These are phyloP conservation scores for Xerocomus alliaceus DNA, from an alignment of 1,284 basidiomycete species.

Conservation along the genomic window DNA sequence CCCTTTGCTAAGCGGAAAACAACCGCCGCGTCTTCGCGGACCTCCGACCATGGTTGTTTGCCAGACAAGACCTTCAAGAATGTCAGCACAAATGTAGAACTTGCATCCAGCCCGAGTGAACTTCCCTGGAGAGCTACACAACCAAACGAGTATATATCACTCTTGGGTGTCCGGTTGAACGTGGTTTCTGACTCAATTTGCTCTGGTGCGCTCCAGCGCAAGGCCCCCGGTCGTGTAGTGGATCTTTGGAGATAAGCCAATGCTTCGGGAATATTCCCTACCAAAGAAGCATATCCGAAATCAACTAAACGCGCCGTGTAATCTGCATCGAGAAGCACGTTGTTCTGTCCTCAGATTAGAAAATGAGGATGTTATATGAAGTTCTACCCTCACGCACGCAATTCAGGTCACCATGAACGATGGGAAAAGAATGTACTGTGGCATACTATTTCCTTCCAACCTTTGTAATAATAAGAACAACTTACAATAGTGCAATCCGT, in stretches of 20 bases:
- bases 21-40: background rate
- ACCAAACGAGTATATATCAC: constrained; percentile 19
- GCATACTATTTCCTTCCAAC: no score
- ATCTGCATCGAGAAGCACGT: background rate
- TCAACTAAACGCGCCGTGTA: background rate
- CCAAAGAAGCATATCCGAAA: background rate
- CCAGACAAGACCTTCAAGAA: background rate
- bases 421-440: background rate
- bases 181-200: background rate
- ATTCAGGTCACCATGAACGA: background rate
- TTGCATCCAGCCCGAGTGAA: background rate
- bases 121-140: constrained; percentile 7
- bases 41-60: no score
- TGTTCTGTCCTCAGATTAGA: background rate
- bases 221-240: constrained; percentile 5
- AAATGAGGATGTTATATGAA: no score
- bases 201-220: constrained; percentile 7
- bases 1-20: background rate
- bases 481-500: background rate
- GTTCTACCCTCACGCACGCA: background rate
- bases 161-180: background rate
- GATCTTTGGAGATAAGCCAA: constrained; percentile 6
- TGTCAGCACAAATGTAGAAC: background rate
- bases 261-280: background rate
- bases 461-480: no score